Base-by-base conservation (phyloP, 2,329 filamentous ascomycete species). In the Plenodomus biglobosus region DNA sequence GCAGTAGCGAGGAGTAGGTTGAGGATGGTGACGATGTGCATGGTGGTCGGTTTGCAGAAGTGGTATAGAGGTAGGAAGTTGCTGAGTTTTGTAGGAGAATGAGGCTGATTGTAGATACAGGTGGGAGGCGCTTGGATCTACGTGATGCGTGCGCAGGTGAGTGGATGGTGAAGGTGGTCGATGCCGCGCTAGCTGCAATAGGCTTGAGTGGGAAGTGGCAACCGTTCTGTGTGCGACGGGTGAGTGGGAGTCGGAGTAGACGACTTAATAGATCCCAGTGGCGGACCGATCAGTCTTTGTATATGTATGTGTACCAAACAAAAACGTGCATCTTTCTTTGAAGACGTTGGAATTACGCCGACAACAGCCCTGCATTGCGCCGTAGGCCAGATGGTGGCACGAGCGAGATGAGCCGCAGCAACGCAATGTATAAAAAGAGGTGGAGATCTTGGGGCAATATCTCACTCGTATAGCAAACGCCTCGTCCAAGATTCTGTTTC, bases 1-100 rank as follows among this genome's bases (percentile, higher is more conserved):
- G 46, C 42, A 24, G 42, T 34, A 18, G 55, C 55, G 18, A 53
- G 40, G 17, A 61, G 22, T 15, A 51, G 19, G 37, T 46, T 47
- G 39, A 64, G 39, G n/a, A 65, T 11, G 4, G 61, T 24, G 19
- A 17, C 22, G 21, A 41, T 46, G 24, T 54, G 46, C 62, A 65
- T 65, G 1, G n/a, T 52, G 52, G 8, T 15, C 27, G 32, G 30
- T 19, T 7, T 32, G 6, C 3, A 15, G 11, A 11, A 3, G 11
- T 15, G 13, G 27, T 10, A 32, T 3, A 8, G 8, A 11, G 27
- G 13, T 15, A n/a, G 13, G 27, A 32, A 11, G 17, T 42, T 40
- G 22, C 13, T 40, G 19, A n/a, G n/a, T n/a, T n/a, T n/a, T n/a
- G n/a, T n/a, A n/a, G n/a, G n/a, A n/a, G n/a, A n/a, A n/a, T n/a